A percentile compares a stretch with the other conserved stretches of the same genome.
Conservation (phyloP, 2,329 filamentous ascomycete species). For the Exophiala xenobiotica region DNA sequence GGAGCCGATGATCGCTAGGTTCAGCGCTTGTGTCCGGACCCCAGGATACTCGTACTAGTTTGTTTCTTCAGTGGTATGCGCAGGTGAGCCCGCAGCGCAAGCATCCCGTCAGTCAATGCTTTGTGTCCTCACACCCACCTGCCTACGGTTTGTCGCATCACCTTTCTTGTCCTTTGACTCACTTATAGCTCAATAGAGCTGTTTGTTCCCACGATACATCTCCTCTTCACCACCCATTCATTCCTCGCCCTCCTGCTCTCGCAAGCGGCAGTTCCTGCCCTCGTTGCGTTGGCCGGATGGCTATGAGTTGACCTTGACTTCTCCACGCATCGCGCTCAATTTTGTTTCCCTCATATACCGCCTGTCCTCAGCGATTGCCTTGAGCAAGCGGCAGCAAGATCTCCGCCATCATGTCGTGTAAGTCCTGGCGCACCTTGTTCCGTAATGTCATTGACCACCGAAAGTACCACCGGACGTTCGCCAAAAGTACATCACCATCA, state of each 20-base stretch:
- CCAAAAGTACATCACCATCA: conserved; percentile 56
- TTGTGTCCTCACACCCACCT: conserved; percentile 1
- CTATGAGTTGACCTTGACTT: conserved; percentile 13
- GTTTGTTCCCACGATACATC: background rate
- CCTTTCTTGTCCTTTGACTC: background rate
- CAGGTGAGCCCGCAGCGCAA: background rate
- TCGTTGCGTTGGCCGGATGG: conserved; percentile 6
- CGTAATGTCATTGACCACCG: conserved; percentile 11
- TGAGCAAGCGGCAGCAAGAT: too few species aligned
- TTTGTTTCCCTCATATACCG: background rate
- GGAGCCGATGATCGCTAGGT: too few species aligned
- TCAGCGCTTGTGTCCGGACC: too few species aligned
- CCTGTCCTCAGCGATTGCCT: background rate
- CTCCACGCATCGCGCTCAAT: background rate
- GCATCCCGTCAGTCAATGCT: background rate
- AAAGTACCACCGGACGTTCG: conserved; percentile 51
- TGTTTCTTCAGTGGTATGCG: background rate
- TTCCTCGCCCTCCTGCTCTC: background rate
- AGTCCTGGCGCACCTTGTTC: conserved; percentile 1
- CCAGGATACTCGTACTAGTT: too few species aligned
- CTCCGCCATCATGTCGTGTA: conserved; percentile 26
- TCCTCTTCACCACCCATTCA: background rate
- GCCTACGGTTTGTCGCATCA: background rate
- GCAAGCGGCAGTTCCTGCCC: background rate
- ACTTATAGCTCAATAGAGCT: background rate